Evolutionary conservation across 345 rosid species (phyloP).

Genomic region (Melaleuca alternifolia): DNA sequence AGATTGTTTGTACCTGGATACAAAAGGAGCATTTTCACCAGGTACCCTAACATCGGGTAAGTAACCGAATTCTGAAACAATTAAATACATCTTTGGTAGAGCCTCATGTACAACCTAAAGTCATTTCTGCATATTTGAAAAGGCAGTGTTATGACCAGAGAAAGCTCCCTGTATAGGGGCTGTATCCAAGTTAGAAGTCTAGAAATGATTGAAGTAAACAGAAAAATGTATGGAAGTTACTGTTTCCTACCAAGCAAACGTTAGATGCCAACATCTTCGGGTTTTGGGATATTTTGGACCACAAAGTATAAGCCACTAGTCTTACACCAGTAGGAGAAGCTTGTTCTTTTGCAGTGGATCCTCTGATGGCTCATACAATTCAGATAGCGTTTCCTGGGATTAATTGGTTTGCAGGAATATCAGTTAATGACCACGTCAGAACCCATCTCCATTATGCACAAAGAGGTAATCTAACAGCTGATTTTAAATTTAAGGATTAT

Average conservation of each 20-base stretch:
- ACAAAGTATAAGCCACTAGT: conserved; percentile 22
- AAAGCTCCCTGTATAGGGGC: not conserved
- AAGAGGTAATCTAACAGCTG: not conserved
- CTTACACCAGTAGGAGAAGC: conserved; percentile 8
- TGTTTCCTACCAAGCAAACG: conserved; percentile 67
- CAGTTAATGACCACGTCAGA: not conserved
- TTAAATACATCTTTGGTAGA: conserved; percentile 81
- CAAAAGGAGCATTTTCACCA: conserved; percentile 71
- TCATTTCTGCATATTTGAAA: conserved; percentile 37
- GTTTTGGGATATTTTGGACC: conserved; percentile 77
- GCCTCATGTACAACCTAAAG: conserved; percentile 65
- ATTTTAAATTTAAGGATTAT: not conserved
- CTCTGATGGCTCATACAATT: conserved; percentile 54
- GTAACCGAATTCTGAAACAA: conserved; percentile 85
- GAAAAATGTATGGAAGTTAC: not conserved
- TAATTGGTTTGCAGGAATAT: conserved; percentile 1
- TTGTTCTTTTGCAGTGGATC: conserved; percentile 40
- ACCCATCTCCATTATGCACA: not conserved
- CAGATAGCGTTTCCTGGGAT: conserved; percentile 39
- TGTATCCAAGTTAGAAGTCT: not conserved
- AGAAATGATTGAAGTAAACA: not conserved
- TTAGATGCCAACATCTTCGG: conserved; percentile 84
- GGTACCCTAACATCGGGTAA: conserved; percentile 82
- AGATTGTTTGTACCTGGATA: conserved; percentile 37
- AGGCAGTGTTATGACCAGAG: not conserved